phyloP scores from a whole-genome alignment of 345 rosid genomes.

The Litchi chinensis region DNA sequence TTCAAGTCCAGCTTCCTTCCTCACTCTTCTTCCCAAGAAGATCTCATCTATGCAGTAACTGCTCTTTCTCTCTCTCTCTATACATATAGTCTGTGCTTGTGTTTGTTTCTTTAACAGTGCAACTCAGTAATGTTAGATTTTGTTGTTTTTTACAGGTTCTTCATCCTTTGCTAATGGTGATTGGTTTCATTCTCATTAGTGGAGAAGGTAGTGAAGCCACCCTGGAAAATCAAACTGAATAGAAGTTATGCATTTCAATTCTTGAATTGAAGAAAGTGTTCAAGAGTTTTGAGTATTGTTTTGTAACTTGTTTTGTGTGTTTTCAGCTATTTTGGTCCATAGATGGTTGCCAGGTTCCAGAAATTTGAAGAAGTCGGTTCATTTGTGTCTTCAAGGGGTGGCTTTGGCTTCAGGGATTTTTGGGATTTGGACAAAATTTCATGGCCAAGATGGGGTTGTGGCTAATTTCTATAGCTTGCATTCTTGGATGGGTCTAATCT shows the following conservation, averaged over 20 bases:
- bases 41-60: slow-evolving; percentile 64
- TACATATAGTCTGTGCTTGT: not conserved
- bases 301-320: not conserved
- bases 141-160: slow-evolving; percentile 49
- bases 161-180: slow-evolving; percentile 89
- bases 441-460: slow-evolving; percentile 54
- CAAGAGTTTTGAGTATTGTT: slow-evolving; percentile 5
- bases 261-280: not conserved
- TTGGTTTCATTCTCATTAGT: slow-evolving; percentile 85
- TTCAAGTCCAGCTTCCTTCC: slow-evolving; percentile 68
- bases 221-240: not conserved
- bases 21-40: slow-evolving; percentile 47
- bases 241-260: not conserved
- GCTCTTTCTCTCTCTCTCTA: not conserved
- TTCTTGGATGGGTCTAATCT: slow-evolving; percentile 98
- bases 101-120: not conserved
- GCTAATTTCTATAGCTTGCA: slow-evolving; percentile 90
- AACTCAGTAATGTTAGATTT: not conserved
- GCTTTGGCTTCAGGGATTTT: slow-evolving; percentile 81
- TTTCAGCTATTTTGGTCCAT: slow-evolving; percentile 82
- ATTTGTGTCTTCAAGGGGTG: slow-evolving; percentile 81
- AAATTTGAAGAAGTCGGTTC: slow-evolving; percentile 79
- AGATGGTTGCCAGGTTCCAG: slow-evolving; percentile 94
- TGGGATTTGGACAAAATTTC: slow-evolving; percentile 94
- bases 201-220: slow-evolving; percentile 71